Percentiles rank a stretch among this genome's conserved stretches.
Conservation (phyloP, 2,329 filamentous ascomycete genomes). For the Helotiales sp. region DNA sequence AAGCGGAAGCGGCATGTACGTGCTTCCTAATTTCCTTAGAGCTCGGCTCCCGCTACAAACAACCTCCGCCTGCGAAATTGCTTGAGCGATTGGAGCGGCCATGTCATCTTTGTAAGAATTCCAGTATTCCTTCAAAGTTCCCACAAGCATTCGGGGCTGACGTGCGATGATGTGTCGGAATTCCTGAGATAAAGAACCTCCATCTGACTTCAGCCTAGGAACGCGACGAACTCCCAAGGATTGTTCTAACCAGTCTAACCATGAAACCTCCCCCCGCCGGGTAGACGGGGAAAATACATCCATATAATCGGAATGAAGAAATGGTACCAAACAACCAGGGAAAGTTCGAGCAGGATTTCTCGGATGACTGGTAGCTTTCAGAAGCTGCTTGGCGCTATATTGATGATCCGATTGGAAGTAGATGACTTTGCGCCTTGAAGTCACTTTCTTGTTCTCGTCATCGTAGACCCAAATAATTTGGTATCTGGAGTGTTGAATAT, state of each 20-base stretch:
- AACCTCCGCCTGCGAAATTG: background rate
- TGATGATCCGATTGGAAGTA: conserved; percentile 26
- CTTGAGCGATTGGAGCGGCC: background rate
- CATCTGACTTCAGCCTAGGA: conserved; percentile 22
- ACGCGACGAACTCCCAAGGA: conserved; percentile 19
- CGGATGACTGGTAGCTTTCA: conserved; percentile 18
- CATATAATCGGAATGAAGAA: conserved; percentile 21
- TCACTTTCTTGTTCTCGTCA: background rate
- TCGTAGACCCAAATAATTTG: conserved; percentile 25
- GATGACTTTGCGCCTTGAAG: conserved; percentile 11
- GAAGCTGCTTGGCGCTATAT: conserved; percentile 27
- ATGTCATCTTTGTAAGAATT: conserved; percentile 2
- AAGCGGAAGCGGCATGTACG: background rate
- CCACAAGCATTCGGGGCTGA: conserved; percentile 27
- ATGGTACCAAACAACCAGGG: background rate
- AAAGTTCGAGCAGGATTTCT: background rate
- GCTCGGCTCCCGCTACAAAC: background rate
- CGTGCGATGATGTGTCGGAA: conserved; percentile 31
- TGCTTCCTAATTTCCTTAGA: background rate
- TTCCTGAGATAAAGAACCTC: conserved; percentile 28
- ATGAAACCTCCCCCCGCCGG: conserved; percentile 19
- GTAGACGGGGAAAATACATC: conserved; percentile 11
- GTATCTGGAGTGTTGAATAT: background rate
- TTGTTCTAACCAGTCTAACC: conserved; percentile 27
- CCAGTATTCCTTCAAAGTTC: conserved; percentile 27